Percentiles rank a stretch among this genome's conserved stretches.
phyloP scores from a whole-genome alignment of 129 eudicot genomes.

The Flaveria bidentis region DNA sequence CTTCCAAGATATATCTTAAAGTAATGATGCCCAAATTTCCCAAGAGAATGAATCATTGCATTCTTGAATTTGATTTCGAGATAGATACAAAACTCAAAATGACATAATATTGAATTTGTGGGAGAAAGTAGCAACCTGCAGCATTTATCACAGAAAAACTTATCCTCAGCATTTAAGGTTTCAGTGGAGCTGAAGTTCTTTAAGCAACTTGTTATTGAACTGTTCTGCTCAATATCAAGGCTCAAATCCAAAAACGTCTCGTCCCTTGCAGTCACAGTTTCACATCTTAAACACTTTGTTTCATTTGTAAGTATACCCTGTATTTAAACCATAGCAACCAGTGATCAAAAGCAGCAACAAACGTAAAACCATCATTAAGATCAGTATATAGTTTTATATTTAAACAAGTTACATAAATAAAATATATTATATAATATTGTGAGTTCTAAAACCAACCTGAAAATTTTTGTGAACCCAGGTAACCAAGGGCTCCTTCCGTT shows the following conservation, averaged over 20 bases:
- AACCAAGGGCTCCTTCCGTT: constrained; percentile 67
- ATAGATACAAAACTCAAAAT: neutral
- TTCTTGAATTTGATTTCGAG: constrained; percentile 5
- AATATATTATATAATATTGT: neutral
- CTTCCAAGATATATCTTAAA: constrained; percentile 1
- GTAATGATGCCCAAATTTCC: neutral
- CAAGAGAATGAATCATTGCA: neutral
- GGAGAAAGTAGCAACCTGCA: constrained; percentile 52
- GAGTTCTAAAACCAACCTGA: constrained; percentile 50
- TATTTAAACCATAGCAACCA: neutral
- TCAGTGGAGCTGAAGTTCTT: constrained; percentile 84
- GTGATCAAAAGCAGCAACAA: neutral
- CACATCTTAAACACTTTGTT: constrained; percentile 73
- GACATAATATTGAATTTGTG: neutral
- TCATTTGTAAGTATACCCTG: constrained; percentile 77
- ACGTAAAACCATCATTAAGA: neutral
- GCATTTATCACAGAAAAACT: constrained; percentile 84
- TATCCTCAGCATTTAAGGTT: constrained; percentile 86
- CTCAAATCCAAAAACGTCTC: constrained; percentile 72
- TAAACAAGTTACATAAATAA: neutral
- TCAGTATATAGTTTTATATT: too few species aligned
- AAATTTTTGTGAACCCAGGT: constrained; percentile 94
- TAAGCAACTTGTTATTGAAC: constrained; percentile 70
- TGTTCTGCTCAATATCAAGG: constrained; percentile 76
- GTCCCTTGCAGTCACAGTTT: constrained; percentile 78